Evolutionary conservation across 2,329 filamentous ascomycete genomes (phyloP), one percentile per base, ranked within the genome.

Genomic region (Trichoderma sp.): DNA sequence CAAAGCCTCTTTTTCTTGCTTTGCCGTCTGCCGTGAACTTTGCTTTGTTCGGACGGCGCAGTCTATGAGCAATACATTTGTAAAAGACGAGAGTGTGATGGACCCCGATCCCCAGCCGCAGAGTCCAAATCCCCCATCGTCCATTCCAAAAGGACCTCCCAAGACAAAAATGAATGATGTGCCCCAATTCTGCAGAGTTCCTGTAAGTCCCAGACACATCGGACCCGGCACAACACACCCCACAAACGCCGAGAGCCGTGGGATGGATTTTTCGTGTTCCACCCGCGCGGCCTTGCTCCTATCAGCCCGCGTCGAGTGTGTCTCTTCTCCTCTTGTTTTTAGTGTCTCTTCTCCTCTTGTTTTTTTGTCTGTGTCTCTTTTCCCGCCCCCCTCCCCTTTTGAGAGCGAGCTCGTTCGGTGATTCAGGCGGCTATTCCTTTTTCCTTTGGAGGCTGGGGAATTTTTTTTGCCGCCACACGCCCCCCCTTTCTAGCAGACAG

Each of bases 361-460:
- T 30, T 30, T 30, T 30, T 30, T 30, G 28, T 20, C 6, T 32
- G 6, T 17, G 2, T 59, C n/a, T 23, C n/a, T 20, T 36, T 53
- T 53, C 47, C n/a, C 47, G 53, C 17, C 53, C 53, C 58, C 58
- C 53, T 26, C 20, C 58, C 30, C 13, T 39, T 62, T 36, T 30
- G n/a, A 20, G 15, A 17, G 39, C 17, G 36, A 17, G 15, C 36
- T 30, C 26, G n/a, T 7, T 50, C 43, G n/a, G 57, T 68, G 39
- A 28, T 61, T 69, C 57, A 69, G 57, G 30, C 66, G 66, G 39
- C 57, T 62, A n/a, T 69, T 62, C 28, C 39, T 53, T 69, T 61
- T 53, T 53, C 20, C 28, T 28, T 62, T 17, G 43, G 47, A 23
- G 47, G 43, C 43, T 50, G 43, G 43, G 43, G n/a, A 12, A 12